Base-by-base conservation (phyloP, 2,329 filamentous ascomycete genomes). In the Aspergillaceae sp. region DNA sequence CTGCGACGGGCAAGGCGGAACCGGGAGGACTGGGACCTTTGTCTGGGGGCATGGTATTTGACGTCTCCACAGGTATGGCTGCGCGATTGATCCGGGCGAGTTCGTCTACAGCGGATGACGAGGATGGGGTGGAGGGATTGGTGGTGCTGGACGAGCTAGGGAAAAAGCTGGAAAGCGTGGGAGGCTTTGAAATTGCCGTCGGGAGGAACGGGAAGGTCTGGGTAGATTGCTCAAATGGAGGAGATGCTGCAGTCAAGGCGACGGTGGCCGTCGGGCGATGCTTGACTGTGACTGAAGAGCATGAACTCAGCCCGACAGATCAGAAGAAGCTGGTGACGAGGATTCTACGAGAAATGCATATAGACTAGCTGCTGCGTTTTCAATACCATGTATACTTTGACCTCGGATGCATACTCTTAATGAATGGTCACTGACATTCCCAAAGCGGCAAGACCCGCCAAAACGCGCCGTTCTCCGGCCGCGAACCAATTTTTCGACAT, bases 141-240 rank as follows among this genome's bases (percentile, higher is more conserved):
- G 78, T 82, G 3, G 76, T 96, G 28, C 67, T 97, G 47, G 87
- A 94, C 52, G 86, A 88, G 60, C 70, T 97, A 9, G 90, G 84
- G 3, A 82, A 83, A 48, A 91, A 87, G 45, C 68, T 95, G 9
- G 67, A 70, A 48, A 60, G 60, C 37, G 55, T 63, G 2, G 71
- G 70, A 19, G 82, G 86, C 19, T 98, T 97, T 64, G 92, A 98
- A 73, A 86, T 94, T 49, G 91, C 91, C 0, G 86, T 95, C 6
- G 92, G 92, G 11, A 80, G 88, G 60, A 98, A 98, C 66, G 92
- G 92, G 36, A 84, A 81, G 64, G 79, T 97, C 26, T 97, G 92
- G 89, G 86, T 97, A 9, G 83, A 91, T 60, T 89, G 85, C 54
- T 67, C 68, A 4, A 66, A 68, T 47, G 86, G 84, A 29, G 84